These are phyloP conservation scores for Mucuna pruriens DNA, from an alignment of 306 rosid genomes.

Conservation along the genomic window DNA sequence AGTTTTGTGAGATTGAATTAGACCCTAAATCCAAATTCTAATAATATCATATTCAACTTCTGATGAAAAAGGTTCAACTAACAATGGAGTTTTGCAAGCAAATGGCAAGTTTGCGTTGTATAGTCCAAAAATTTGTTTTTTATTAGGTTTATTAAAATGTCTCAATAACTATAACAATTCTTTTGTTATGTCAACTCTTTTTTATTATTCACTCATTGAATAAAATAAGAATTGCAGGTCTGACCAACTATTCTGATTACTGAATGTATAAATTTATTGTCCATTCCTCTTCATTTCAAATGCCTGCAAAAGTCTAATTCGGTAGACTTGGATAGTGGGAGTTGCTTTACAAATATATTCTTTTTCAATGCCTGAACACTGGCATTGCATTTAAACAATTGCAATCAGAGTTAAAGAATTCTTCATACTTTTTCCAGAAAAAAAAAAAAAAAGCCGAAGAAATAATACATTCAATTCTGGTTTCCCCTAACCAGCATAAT, in stretches of 20 bases:
- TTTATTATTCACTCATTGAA: not conserved
- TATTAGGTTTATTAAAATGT: not conserved
- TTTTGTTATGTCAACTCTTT: not conserved
- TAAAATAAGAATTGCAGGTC: not conserved
- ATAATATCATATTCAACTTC: too few species aligned
- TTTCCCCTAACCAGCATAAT: constrained; percentile 28
- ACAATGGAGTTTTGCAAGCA: not conserved
- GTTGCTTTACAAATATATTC: not conserved
- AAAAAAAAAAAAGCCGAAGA: not conserved
- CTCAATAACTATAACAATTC: not conserved
- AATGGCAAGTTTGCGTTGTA: not conserved
- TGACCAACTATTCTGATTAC: not conserved
- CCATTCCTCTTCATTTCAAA: not conserved
- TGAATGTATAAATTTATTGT: not conserved
- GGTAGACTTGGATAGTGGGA: not conserved
- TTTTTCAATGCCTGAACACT: constrained; percentile 21
- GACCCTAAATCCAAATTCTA: too few species aligned
- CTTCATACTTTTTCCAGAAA: not conserved
- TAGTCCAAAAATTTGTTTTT: not conserved
- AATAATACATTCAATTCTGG: constrained; percentile 13
- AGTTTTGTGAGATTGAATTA: too few species aligned
- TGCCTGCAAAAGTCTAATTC: not conserved
- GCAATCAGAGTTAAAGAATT: constrained; percentile 12
- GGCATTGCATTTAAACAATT: constrained; percentile 6
- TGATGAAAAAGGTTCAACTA: not conserved